Evolutionary conservation across 75 land plant genomes (phyloP).

Genomic region (Sequoiadendron giganteum): DNA sequence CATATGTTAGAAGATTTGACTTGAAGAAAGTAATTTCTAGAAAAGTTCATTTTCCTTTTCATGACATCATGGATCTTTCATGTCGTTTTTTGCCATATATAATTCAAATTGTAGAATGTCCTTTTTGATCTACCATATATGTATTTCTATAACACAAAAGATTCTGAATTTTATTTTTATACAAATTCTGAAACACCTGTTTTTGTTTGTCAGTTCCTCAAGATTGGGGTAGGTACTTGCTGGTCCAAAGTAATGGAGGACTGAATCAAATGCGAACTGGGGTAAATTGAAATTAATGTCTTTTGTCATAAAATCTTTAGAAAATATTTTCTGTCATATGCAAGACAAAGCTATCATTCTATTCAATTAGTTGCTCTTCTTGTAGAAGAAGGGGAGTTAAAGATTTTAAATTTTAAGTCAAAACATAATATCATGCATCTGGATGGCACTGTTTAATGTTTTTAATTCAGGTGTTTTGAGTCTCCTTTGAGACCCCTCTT

Average conservation of each 20-base stretch:
- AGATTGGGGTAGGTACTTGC: conserved; percentile 50
- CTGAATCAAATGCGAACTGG: conserved; percentile 97
- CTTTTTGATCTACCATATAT: not conserved
- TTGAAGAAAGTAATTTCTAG: not conserved
- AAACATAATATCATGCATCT: not conserved
- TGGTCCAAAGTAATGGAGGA: conserved; percentile 92
- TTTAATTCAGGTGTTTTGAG: no score
- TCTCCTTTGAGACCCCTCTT: no score
- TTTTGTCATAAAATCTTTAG: not conserved
- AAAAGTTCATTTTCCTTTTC: not conserved
- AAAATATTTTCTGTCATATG: not conserved
- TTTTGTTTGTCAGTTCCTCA: conserved; percentile 31
- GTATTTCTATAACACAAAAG: not conserved
- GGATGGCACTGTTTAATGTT: no score
- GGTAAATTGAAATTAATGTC: conserved; percentile 43
- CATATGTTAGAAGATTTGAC: not conserved
- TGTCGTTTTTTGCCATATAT: not conserved
- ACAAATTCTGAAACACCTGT: not conserved
- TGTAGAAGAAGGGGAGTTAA: not conserved
- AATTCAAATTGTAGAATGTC: not conserved
- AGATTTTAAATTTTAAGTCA: no score
- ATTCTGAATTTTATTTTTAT: not conserved
- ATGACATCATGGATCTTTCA: not conserved
- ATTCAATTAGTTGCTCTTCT: not conserved
- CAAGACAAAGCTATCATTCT: not conserved